phyloP scores from a whole-genome alignment of 805 yeast species.

The Metschnikowia sp. region DNA sequence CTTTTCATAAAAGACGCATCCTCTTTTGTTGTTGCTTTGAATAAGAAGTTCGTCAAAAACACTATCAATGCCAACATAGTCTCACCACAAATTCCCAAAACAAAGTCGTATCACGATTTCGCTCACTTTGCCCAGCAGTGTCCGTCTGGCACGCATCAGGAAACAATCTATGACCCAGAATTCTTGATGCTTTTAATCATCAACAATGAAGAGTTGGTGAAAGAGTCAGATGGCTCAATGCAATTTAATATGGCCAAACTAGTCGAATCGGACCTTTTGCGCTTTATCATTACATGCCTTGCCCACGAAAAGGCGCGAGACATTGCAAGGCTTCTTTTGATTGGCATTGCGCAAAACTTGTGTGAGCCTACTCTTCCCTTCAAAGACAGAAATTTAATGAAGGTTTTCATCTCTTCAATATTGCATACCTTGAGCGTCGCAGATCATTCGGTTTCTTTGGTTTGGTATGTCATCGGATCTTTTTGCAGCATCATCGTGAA shows the following conservation, averaged over 20 bases:
- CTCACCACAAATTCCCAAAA: neutral
- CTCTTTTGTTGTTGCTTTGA: constrained; percentile 49
- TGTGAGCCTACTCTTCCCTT: constrained; percentile 33
- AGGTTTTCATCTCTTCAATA: constrained; percentile 49
- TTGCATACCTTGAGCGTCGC: constrained; percentile 31
- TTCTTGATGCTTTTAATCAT: constrained; percentile 60
- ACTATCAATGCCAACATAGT: constrained; percentile 34
- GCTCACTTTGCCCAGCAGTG: constrained; percentile 3
- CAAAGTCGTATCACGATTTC: constrained; percentile 3
- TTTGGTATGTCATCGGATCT: constrained; percentile 54
- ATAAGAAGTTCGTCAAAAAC: constrained; percentile 47
- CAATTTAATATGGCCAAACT: constrained; percentile 53
- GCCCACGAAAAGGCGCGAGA: constrained; percentile 30
- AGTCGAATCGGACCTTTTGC: constrained; percentile 54
- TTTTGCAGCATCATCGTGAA: constrained; percentile 55
- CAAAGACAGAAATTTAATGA: constrained; percentile 56
- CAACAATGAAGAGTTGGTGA: constrained; percentile 63
- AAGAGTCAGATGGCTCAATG: constrained; percentile 20
- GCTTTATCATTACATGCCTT: constrained; percentile 46
- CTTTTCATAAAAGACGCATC: constrained; percentile 43
- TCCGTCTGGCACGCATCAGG: constrained; percentile 16
- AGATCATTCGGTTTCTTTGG: constrained; percentile 17
- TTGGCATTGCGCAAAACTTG: constrained; percentile 41
- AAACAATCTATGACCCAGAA: constrained; percentile 60
- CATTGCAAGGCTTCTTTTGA: constrained; percentile 44